phyloP scores from a whole-genome alignment of 2,329 filamentous ascomycete genomes.

The Cryphonectria carpinicola region DNA sequence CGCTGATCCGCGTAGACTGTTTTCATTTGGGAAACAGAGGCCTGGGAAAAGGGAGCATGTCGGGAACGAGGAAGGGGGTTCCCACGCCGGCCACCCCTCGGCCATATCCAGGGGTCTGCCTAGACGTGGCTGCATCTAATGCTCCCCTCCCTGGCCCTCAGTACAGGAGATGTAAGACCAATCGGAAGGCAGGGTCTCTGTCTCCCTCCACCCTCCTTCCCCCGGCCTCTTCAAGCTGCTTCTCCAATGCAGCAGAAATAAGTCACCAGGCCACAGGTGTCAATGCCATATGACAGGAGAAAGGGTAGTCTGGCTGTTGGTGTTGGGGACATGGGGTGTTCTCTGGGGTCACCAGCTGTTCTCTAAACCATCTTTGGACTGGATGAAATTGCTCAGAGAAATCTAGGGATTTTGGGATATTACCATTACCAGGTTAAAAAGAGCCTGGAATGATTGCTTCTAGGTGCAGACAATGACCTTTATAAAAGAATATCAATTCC shows the following conservation, averaged over 20 bases:
- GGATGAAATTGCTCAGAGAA: too few relatives aligned
- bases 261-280: not conserved
- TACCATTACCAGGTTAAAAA: not conserved
- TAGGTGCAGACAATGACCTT: not conserved
- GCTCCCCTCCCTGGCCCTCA: not conserved
- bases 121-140: not conserved
- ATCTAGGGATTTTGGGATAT: not conserved
- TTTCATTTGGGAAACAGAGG: not conserved
- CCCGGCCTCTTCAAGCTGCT: not conserved
- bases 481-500: not conserved
- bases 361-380: not conserved
- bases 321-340: not conserved
- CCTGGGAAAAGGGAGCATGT: not conserved
- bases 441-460: not conserved
- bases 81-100: not conserved
- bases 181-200: not conserved
- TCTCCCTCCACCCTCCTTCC: not conserved
- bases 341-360: not conserved
- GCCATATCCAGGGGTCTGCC: not conserved
- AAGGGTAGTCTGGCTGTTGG: not conserved
- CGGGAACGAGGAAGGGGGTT: not conserved
- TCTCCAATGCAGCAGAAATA: not conserved
- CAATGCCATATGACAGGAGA: not conserved
- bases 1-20: not conserved
- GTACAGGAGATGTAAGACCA: not conserved